Base-by-base conservation (phyloP, 441 rosid genomes). In the Euphorbia schlechtendalii region DNA sequence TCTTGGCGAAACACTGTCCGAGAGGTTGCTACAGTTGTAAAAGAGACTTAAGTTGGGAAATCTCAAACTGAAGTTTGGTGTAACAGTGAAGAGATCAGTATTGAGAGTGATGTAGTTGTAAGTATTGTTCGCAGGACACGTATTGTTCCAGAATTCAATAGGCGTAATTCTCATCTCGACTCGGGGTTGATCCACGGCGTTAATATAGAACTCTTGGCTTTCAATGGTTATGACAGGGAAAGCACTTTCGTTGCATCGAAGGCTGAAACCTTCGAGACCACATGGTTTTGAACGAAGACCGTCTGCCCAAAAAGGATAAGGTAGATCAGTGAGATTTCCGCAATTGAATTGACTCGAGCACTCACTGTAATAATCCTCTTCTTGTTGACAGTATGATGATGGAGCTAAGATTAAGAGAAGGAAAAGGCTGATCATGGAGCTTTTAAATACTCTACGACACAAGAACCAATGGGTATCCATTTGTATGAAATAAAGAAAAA, bases 221-320 rank as follows among this genome's bases (percentile, higher is more conserved):
- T 1, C 25, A 10, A 43, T 34, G 14, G 21, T 34, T 9, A 66
- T 24, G n/a, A 22, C 5, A 22, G 70, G 74, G 21, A 0, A 8
- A 2, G 13, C 32, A 25, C 8, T 18, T 6, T 55, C 65, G 20
- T 9, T 11, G 40, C 70, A 61, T 0, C 0, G n/a, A 11, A 69
- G 73, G 10, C 56, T 0, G 61, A 54, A 74, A 5, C 34, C 65
- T 30, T 3, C 2, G 0, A 12, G 14, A 0, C 77, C 73, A 40
- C 77, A 74, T 11, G 32, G 4, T 14, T 13, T 0, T 18, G 61
- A 25, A 17, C 71, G 30, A 27, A 27, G 63, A 13, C 46, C 8
- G n/a, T 20, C 56, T 2, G 61, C 56, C 71, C 53, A 66, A 6
- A 74, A 74, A 56, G 77, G 77, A 41, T 65, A 74, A 18, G 14